phyloP scores from a whole-genome alignment of 2,329 filamentous ascomycete species.

The Cladosporium sp. region DNA sequence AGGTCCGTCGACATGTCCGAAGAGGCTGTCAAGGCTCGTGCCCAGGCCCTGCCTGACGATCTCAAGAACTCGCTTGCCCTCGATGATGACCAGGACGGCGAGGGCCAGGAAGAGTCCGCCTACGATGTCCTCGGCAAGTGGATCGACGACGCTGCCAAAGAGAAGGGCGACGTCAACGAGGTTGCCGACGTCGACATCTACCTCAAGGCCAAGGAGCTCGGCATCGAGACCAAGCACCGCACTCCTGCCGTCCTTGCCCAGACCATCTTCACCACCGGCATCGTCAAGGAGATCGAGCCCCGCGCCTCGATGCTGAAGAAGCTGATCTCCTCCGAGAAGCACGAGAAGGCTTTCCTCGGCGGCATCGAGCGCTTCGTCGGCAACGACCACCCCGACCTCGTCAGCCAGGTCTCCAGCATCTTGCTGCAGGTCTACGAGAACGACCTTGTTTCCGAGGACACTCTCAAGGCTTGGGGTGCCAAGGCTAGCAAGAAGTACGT shows the following conservation, averaged over 20 bases:
- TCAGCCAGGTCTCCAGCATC: conserved; percentile 75
- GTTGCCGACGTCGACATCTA: conserved; percentile 89
- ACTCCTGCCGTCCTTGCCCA: conserved; percentile 88
- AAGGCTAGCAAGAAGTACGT: conserved; percentile 99
- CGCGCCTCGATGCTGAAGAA: conserved; percentile 87
- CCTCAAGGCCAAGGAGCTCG: conserved; percentile 92
- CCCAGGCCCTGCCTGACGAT: conserved; percentile 87
- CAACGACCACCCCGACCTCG: conserved; percentile 75
- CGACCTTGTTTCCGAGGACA: conserved; percentile 83
- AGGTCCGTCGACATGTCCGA: conserved; percentile 87
- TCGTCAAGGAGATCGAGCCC: conserved; percentile 78
- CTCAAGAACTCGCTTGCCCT: conserved; percentile 71
- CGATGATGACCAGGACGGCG: conserved; percentile 76
- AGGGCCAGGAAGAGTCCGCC: conserved; percentile 70
- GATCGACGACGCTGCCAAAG: conserved; percentile 73
- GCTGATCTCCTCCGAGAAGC: conserved; percentile 79
- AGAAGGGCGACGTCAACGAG: conserved; percentile 68
- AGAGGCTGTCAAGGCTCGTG: conserved; percentile 89
- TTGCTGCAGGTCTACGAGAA: conserved; percentile 86
- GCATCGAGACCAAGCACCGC: conserved; percentile 91
- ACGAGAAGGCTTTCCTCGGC: conserved; percentile 92
- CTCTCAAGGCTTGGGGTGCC: conserved; percentile 82
- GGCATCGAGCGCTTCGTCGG: conserved; percentile 90
- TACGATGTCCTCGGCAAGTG: conserved; percentile 93
- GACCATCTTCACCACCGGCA: conserved; percentile 88